A percentile compares a stretch with the other conserved stretches of the same genome.
phyloP scores from a whole-genome alignment of 1,284 basidiomycete genomes.

The Albatrellus sp. region DNA sequence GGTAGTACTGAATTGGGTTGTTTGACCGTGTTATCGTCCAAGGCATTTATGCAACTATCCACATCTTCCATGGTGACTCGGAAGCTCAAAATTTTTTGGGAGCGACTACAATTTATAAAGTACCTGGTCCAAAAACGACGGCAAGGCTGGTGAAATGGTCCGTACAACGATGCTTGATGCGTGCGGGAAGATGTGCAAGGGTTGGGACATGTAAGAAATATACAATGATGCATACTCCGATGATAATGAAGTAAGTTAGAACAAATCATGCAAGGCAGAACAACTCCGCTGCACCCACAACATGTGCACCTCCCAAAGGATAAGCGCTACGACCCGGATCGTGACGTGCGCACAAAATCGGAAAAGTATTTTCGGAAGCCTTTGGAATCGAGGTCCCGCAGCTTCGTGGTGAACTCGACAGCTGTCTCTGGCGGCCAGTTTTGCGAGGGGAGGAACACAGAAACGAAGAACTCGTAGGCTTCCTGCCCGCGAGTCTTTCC shows the following conservation, averaged over 20 bases:
- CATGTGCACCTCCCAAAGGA: not conserved
- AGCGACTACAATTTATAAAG: no score
- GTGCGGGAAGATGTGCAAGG: not conserved
- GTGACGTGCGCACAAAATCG: constrained; percentile 69
- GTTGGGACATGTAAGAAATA: not conserved
- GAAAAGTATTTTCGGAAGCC: constrained; percentile 84
- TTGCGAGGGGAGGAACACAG: constrained; percentile 79
- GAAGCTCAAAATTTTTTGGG: no score
- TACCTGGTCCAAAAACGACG: no score
- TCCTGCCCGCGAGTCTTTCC: constrained; percentile 75
- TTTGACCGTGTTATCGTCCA: constrained; percentile 4
- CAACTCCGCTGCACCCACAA: not conserved
- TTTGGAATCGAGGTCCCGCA: constrained; percentile 72
- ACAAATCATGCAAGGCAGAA: not conserved
- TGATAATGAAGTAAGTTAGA: not conserved
- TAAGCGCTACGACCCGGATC: constrained; percentile 37
- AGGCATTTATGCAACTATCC: constrained; percentile 1
- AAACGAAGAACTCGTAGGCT: constrained; percentile 71
- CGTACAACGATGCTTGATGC: not conserved
- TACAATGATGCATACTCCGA: not conserved
- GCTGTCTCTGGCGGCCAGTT: constrained; percentile 76
- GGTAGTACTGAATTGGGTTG: not conserved
- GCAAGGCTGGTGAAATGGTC: no score
- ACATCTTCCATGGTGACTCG: no score
- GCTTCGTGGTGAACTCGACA: constrained; percentile 66